Base-by-base conservation (phyloP, 2,329 filamentous ascomycete genomes). In the Pseudocercospora eumusae region DNA sequence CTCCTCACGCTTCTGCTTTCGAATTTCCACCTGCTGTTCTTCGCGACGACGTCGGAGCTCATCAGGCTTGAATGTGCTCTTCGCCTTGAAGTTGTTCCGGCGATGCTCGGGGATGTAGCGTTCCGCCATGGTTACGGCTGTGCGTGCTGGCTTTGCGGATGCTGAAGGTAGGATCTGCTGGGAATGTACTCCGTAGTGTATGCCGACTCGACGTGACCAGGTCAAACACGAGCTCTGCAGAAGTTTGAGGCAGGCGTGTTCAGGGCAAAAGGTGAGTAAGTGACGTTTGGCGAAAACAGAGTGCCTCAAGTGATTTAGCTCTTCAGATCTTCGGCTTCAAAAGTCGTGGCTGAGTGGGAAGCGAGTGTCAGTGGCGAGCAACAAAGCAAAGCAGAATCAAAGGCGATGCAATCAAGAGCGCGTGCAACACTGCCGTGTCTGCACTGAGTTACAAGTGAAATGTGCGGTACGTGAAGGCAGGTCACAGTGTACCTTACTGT, bases 51-150 rank as follows among this genome's bases (percentile, higher is more conserved):
- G 93, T 77, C 95, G 92, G 70, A 99, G 89, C 83, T 99, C 95
- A 79, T 99, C 95, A 73, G 93, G 93, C 87, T 97, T 97, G 86
- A 99, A 98, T 75, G 92, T 92, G 81, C 91, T 93, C 86, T 97
- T 97, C 60, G 95, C 95, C 89, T 99, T 99, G 88, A 96, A 99
- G 83, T 96, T 93, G 70, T 92, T 97, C 77, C 95, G 93, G 79
- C 95, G 92, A 84, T 99, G 95, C 84, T 99, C 95, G 79, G 95
- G 95, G 76, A 99, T 99, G 84, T 97, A 99, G 75, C 95, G 91
- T 80, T 99, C 95, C 79, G 95, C 90, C 95, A 99, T 99, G 82
- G 73, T 88, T 73, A 71, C 67, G 71, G 73, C 66, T 69, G 62
- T 59, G 56, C 61, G 66, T 67, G 66, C 21, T 31, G 28, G 47